Conservation (phyloP, 2,329 filamentous ascomycete species). For the Malbranchea cinnamomea region DNA sequence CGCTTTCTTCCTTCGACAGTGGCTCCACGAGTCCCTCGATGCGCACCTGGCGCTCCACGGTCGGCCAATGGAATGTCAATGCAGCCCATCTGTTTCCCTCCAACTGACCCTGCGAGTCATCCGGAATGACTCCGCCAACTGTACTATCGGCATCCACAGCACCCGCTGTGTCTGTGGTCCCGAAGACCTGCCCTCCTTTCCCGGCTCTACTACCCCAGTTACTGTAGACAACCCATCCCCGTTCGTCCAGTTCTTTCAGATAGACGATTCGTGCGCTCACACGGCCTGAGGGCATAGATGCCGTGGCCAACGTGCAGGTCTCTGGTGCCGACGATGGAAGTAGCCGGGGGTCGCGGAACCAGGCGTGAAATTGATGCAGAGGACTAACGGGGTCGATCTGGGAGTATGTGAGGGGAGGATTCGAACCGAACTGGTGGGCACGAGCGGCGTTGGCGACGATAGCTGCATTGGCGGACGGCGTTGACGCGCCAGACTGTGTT, state of each 20-base stretch:
- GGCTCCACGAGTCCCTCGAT: constrained; percentile 66
- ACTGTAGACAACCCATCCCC: constrained; percentile 80
- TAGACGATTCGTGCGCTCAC: constrained; percentile 81
- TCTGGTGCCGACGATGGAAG: constrained; percentile 59
- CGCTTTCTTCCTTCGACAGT: constrained; percentile 54
- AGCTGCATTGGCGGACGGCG: constrained; percentile 21
- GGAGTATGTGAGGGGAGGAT: constrained; percentile 27
- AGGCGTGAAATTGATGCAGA: constrained; percentile 70
- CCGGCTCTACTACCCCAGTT: constrained; percentile 64
- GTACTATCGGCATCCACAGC: constrained; percentile 9
- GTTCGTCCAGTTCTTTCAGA: constrained; percentile 77
- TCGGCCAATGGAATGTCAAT: constrained; percentile 82
- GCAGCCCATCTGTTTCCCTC: constrained; percentile 57
- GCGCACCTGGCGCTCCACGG: constrained; percentile 74
- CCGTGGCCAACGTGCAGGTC: constrained; percentile 76
- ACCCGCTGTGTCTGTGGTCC: constrained; percentile 9
- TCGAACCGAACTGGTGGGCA: constrained; percentile 29
- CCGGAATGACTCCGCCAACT: neutral
- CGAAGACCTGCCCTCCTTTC: constrained; percentile 28
- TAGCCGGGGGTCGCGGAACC: constrained; percentile 64
- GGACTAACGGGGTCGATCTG: constrained; percentile 38
- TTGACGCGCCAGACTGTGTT: constrained; percentile 20
- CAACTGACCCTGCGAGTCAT: constrained; percentile 10
- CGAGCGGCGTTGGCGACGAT: constrained; percentile 24
- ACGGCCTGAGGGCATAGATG: constrained; percentile 64